Base-by-base conservation (phyloP, 169 alveolate genomes). In the Babesia gibsoni region DNA sequence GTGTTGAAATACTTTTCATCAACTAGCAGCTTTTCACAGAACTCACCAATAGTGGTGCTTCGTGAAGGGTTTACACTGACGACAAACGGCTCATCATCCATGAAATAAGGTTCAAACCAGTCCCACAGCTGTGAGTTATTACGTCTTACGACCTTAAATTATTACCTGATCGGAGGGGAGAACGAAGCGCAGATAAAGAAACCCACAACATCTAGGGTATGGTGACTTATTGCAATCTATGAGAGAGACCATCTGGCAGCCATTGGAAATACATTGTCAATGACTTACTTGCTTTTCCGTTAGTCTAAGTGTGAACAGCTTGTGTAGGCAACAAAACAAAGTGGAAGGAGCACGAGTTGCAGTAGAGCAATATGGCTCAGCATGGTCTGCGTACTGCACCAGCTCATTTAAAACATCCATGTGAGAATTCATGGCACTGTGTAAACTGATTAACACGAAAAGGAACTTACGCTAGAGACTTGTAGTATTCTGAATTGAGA, bases 311-410 rank as follows among this genome's bases (percentile, higher is more conserved):
- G 90, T 83, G 23, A 87, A 79, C 10, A 82, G 58, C 64, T 77
- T 82, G 81, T 87, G 82, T 18, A 87, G 83, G 45, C 92, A 87
- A 50, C 92, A 87, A 48, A 87, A 87, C 20, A 87, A 72, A 22
- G 92, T 87, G 6, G 92, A 87, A 3, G 92, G 92, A 1, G 89
- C 90, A 29, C 90, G 63, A 27, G 82, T 82, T n/a, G 89, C 82
- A 1, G 90, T 84, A 45, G 69, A 52, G 57, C 92, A 87, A 49
- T 82, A 87, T 32, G 92, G 92, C 67, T 87, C 92, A 16, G 73
- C 89, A 52, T 87, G 92, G 53, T 84, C 83, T 4, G 89, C 92
- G 75, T 81, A 83, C 66, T 82, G 84, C 33, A 63, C 85, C 48
- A 87, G 52, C 77, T 87, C 92, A 33, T 82, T 70, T 23, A 87